These are phyloP conservation scores for Stephania cephalantha DNA, from an alignment of 164 flowering plant genomes.

Conservation along the genomic window DNA sequence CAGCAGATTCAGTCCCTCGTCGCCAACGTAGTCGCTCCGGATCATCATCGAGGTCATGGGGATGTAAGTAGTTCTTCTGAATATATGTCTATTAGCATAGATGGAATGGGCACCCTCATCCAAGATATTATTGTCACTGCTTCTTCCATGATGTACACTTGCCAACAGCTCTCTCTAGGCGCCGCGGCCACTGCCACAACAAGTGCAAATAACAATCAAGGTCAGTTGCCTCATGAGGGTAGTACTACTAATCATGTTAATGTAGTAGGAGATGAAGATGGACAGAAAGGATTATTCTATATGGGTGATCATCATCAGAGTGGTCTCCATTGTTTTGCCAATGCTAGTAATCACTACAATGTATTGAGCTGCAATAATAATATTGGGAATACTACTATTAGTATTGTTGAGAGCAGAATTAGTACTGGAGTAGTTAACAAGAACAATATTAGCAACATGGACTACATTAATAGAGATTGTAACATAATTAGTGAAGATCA, in stretches of 20 bases:
- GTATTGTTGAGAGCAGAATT: background rate
- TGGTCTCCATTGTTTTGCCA: conserved; percentile 15
- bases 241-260: background rate
- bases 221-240: background rate
- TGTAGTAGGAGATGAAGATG: conserved; percentile 13
- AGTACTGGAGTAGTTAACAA: background rate
- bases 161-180: conserved; percentile 43
- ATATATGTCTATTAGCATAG: conserved; percentile 31
- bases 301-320: conserved; percentile 1
- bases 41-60: conserved; percentile 22
- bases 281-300: conserved; percentile 15
- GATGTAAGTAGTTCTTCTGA: conserved; percentile 1
- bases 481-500: background rate
- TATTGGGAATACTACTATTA: background rate
- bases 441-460: background rate
- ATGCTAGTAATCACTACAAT: conserved; percentile 10
- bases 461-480: background rate
- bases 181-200: background rate
- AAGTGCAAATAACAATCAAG: conserved; percentile 4
- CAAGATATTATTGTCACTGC: conserved; percentile 60
- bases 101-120: conserved; percentile 35
- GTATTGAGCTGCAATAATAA: background rate
- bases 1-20: conserved; percentile 46
- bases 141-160: conserved; percentile 60
- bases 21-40: conserved; percentile 23